phyloP scores from a whole-genome alignment of 768 basidiomycete genomes.

The Leucocoprinus birnbaumii region DNA sequence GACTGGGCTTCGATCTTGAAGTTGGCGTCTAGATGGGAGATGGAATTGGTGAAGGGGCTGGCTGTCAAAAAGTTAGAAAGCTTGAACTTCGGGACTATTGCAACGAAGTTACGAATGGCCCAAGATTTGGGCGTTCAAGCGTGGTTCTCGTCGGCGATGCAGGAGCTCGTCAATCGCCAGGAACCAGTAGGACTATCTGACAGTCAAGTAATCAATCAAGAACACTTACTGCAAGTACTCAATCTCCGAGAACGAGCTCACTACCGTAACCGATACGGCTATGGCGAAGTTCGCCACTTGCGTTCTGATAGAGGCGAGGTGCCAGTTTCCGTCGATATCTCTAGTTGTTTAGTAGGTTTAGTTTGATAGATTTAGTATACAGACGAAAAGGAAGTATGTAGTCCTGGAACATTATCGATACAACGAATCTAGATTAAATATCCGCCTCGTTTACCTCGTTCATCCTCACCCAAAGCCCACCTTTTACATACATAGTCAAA shows the following conservation, averaged over 20 bases:
- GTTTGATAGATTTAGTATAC: neutral
- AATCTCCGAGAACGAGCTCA: constrained; percentile 12
- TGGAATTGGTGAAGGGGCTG: neutral
- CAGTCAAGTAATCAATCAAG: neutral
- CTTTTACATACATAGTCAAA: constrained; percentile 67
- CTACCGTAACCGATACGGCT: neutral
- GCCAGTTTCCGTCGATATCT: neutral
- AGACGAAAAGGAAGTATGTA: neutral
- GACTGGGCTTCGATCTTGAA: constrained; percentile 8
- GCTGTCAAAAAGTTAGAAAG: neutral
- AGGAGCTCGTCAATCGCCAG: neutral
- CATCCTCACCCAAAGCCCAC: constrained; percentile 42
- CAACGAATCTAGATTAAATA: neutral
- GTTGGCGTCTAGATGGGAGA: constrained; percentile 3
- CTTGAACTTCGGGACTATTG: neutral
- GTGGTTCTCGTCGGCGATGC: constrained; percentile 8
- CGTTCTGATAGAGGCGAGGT: constrained; percentile 5
- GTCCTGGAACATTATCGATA: neutral
- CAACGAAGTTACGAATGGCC: constrained; percentile 2
- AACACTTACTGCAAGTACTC: constrained; percentile 2
- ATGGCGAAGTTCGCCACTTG: neutral
- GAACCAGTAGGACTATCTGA: neutral
- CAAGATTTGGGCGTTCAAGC: constrained; percentile 1
- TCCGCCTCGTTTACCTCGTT: constrained; percentile 12
- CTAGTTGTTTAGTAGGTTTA: neutral